phyloP scores from a whole-genome alignment of 2,329 filamentous ascomycete genomes.

The Anthostomella pinea region DNA sequence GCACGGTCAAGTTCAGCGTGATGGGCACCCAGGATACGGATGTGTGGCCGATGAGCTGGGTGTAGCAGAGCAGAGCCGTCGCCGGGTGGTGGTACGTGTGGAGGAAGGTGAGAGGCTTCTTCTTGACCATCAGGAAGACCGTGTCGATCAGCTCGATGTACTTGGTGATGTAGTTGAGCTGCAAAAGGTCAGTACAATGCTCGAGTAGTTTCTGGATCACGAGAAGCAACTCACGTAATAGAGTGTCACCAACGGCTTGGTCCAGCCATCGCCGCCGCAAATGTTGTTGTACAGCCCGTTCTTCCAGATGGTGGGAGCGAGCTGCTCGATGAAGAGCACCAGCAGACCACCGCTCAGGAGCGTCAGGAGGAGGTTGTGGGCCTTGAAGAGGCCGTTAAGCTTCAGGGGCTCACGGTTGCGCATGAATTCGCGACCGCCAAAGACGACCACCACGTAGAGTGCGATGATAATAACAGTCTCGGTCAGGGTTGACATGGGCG shows the following conservation, averaged over 20 bases:
- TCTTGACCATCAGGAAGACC: slow-evolving; percentile 95
- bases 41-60: slow-evolving; percentile 86
- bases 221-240: slow-evolving; percentile 69
- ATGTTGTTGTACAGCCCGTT: slow-evolving; percentile 84
- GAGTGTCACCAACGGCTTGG: slow-evolving; percentile 80
- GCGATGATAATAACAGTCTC: slow-evolving; percentile 75
- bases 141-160: slow-evolving; percentile 93
- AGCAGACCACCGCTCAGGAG: slow-evolving; percentile 75
- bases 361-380: slow-evolving; percentile 93
- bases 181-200: not conserved
- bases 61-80: slow-evolving; percentile 93
- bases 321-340: slow-evolving; percentile 83
- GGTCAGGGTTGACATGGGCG: slow-evolving; percentile 83
- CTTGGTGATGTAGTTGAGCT: slow-evolving; percentile 97
- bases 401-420: slow-evolving; percentile 80
- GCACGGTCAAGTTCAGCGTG: slow-evolving; percentile 83
- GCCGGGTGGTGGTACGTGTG: slow-evolving; percentile 98
- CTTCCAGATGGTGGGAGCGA: slow-evolving; percentile 77
- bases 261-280: slow-evolving; percentile 79
- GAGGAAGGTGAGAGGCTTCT: slow-evolving; percentile 97
- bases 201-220: slow-evolving; percentile 34
- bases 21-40: slow-evolving; percentile 93
- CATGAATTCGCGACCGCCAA: slow-evolving; percentile 89
- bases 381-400: slow-evolving; percentile 83
- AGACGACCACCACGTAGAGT: slow-evolving; percentile 87